phyloP scores from a whole-genome alignment of 2,329 filamentous ascomycete genomes.

The Talaromyces sp. region DNA sequence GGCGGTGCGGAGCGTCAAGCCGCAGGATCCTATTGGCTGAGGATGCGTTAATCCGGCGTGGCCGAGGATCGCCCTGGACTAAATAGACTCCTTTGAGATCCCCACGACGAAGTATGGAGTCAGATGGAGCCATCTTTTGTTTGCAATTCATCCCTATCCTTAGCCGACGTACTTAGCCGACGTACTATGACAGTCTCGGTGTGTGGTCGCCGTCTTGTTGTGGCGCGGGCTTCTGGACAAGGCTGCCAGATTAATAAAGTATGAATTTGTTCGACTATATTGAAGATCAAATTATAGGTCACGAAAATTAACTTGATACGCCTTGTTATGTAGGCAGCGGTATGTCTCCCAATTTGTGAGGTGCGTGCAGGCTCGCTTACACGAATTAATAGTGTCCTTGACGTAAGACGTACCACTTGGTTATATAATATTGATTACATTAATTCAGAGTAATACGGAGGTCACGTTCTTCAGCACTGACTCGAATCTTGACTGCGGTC shows the following conservation, averaged over 20 bases:
- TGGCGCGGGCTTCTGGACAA: neutral
- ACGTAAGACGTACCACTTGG: neutral
- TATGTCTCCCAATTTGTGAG: neutral
- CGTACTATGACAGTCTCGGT: neutral
- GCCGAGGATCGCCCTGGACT: constrained; percentile 13
- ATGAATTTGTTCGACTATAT: neutral
- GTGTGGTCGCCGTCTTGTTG: no score
- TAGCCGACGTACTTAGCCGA: neutral
- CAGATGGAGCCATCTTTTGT: neutral
- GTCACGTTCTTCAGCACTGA: neutral
- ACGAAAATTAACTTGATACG: neutral
- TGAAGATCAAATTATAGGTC: neutral
- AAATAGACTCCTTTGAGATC: neutral
- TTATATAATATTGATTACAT: neutral
- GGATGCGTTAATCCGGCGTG: constrained; percentile 7
- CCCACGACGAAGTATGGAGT: no score
- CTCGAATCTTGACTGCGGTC: neutral
- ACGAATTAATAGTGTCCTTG: neutral
- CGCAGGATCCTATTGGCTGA: neutral
- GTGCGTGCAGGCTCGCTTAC: neutral
- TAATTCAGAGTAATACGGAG: neutral
- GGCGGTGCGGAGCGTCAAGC: constrained; percentile 13
- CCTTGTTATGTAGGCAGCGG: neutral
- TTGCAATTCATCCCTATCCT: neutral
- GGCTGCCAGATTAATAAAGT: neutral